Evolutionary conservation across 345 rosid species (phyloP).

Genomic region (Syzygium aromaticum): DNA sequence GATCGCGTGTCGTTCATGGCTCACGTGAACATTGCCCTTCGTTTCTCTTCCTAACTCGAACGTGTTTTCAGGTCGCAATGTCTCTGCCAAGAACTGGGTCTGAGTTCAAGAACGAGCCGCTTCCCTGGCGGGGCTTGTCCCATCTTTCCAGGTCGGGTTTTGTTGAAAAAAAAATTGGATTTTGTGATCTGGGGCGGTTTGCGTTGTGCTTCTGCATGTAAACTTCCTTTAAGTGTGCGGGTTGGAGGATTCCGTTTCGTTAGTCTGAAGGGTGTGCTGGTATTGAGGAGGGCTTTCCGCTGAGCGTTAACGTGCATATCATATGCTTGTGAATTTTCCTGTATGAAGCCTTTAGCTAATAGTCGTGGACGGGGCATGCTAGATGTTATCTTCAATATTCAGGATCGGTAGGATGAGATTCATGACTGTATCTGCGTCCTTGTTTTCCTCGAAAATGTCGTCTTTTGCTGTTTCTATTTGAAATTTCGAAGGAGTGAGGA

Average conservation of each 20-base stretch:
- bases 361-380: background rate
- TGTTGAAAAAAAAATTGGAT: background rate
- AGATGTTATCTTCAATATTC: background rate
- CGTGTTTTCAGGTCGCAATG: conserved; percentile 2
- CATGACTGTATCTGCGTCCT: background rate
- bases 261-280: background rate
- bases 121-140: conserved; percentile 2
- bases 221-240: background rate
- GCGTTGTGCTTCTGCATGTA: background rate
- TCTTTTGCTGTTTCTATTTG: background rate
- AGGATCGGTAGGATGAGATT: background rate
- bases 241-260: background rate
- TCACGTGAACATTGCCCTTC: background rate
- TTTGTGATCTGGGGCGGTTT: background rate
- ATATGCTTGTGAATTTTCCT: background rate
- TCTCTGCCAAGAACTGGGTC: background rate
- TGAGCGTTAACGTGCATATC: background rate
- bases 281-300: background rate
- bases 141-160: conserved; percentile 12
- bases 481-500: background rate
- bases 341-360: background rate
- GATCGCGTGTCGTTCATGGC: background rate
- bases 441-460: background rate
- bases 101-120: background rate
- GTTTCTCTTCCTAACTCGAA: background rate